phyloP scores from a whole-genome alignment of 345 rosid genomes.

The Iberis pinnata region DNA sequence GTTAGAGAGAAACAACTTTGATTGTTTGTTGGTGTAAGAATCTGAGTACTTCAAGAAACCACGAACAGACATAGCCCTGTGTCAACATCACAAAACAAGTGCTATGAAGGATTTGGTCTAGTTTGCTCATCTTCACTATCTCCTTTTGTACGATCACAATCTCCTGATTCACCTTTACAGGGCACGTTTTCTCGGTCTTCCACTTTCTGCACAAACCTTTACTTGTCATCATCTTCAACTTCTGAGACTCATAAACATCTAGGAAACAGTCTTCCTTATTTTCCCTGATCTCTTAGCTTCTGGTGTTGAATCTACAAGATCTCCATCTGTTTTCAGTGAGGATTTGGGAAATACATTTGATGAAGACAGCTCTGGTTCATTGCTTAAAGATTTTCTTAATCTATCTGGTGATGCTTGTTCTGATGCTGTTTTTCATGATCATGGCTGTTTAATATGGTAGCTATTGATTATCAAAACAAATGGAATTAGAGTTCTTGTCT shows the following conservation, averaged over 20 bases:
- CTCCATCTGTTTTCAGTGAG: conserved; percentile 45
- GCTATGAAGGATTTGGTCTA: too few relatives aligned
- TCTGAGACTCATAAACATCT: conserved; percentile 51
- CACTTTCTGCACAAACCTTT: conserved; percentile 67
- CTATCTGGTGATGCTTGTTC: conserved; percentile 46
- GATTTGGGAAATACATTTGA: conserved; percentile 40
- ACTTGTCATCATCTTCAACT: conserved; percentile 67
- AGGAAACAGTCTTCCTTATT: conserved; percentile 62
- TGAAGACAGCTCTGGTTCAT: conserved; percentile 40
- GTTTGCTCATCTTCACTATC: conserved; percentile 32
- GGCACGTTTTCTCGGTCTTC: conserved; percentile 60
- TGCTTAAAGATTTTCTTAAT: conserved; percentile 49
- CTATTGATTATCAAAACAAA: conserved; percentile 47
- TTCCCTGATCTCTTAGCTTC: conserved; percentile 58
- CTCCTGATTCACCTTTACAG: conserved; percentile 39
- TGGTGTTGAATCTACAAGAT: conserved; percentile 40
- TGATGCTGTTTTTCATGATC: conserved; percentile 44
- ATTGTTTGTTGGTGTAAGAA: conserved; percentile 7
- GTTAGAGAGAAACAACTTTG: too few relatives aligned
- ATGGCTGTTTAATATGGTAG: conserved; percentile 37
- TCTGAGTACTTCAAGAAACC: not conserved
- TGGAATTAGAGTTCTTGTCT: conserved; percentile 72
- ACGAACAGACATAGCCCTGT: conserved; percentile 31
- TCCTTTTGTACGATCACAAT: conserved; percentile 36
- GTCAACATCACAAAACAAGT: conserved; percentile 24